Evolutionary conservation across 345 rosid species (phyloP).

Genomic region (Sisymbrium altissimum): DNA sequence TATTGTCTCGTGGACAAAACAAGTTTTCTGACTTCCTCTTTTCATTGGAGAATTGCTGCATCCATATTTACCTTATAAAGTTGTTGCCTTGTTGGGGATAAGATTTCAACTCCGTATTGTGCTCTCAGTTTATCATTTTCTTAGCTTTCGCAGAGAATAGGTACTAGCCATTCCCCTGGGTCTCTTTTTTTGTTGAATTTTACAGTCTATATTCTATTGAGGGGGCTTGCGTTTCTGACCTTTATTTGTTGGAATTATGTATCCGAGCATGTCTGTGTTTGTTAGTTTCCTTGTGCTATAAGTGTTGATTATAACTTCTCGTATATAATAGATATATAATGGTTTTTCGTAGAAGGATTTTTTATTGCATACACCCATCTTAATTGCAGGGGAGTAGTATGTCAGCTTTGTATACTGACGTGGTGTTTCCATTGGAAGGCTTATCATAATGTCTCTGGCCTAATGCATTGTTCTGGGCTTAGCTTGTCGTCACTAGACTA

Average conservation of each 20-base stretch:
- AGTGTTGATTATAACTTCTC: not conserved
- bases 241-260: not conserved
- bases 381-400: slow-evolving; percentile 25
- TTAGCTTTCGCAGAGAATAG: not conserved
- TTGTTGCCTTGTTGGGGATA: not conserved
- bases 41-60: not conserved
- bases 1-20: not conserved
- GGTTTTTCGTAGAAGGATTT: not conserved
- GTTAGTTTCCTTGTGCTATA: not conserved
- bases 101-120: not conserved
- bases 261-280: not conserved
- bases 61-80: not conserved
- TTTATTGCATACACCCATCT: slow-evolving; percentile 2
- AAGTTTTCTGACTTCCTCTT: not conserved
- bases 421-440: slow-evolving; percentile 16
- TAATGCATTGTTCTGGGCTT: slow-evolving; percentile 1
- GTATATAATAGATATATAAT: not conserved
- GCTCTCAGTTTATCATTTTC: not conserved
- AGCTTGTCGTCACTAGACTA: not conserved
- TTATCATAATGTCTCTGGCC: not conserved
- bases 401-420: slow-evolving; percentile 13
- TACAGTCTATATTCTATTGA: not conserved
- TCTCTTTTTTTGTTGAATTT: not conserved
- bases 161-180: not conserved
- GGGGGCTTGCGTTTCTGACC: not conserved